Evolutionary conservation across 306 rosid genomes (phyloP).

Genomic region (peach (Prunus persica)): Prunus_persica_NCBIv2 NC_034014.1:4576001-4576500

Average conservation of each 20-base stretch:
- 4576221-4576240: constrained; percentile 16
- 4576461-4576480: no score
- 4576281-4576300: not conserved
- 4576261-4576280: not conserved
- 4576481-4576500: no score
- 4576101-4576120: constrained; percentile 22
- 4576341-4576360: not conserved
- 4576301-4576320: not conserved
- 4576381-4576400: not conserved
- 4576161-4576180: not conserved
- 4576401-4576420: not conserved
- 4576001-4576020: constrained; percentile 31
- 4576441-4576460: no score
- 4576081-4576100: constrained; percentile 42
- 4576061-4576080: constrained; percentile 31
- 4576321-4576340: not conserved
- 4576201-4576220: constrained; percentile 23
- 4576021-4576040: constrained; percentile 37
- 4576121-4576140: constrained; percentile 15
- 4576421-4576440: no score
- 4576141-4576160: not conserved
- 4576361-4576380: not conserved
- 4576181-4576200: constrained; percentile 27
- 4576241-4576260: constrained; percentile 37
- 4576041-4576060: constrained; percentile 27